phyloP scores from a whole-genome alignment of 495 filamentous ascomycete genomes.

The Polyplosphaeria fusca region DNA sequence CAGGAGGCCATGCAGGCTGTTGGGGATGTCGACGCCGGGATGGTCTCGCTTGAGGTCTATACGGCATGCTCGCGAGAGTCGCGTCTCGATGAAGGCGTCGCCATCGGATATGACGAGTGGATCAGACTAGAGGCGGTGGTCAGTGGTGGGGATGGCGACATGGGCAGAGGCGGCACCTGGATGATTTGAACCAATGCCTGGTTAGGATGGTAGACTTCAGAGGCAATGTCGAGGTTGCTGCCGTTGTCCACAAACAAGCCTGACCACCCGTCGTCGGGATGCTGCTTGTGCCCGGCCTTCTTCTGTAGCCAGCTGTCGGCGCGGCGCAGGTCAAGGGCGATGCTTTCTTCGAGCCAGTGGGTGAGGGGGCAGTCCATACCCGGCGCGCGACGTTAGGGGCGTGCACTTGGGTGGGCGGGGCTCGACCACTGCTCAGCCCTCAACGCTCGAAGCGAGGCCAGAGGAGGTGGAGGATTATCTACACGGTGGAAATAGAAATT shows the following conservation, averaged over 20 bases:
- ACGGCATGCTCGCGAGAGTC: background rate
- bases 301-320: conserved; percentile 4
- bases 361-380: background rate
- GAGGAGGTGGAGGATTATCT: no score
- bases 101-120: conserved; percentile 22
- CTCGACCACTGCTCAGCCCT: no score
- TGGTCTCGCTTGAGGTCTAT: background rate
- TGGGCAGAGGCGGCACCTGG: background rate
- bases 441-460: no score
- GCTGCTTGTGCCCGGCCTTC: background rate
- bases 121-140: background rate
- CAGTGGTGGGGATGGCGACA: background rate
- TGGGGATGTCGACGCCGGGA: background rate
- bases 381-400: background rate
- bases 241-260: conserved; percentile 31
- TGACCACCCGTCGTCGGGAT: background rate
- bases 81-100: conserved; percentile 1
- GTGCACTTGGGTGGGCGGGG: no score
- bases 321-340: background rate
- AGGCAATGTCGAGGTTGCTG: conserved; percentile 17
- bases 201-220: background rate
- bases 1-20: background rate
- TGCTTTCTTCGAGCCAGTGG: conserved; percentile 6
- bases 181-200: no score
- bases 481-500: no score